Evolutionary conservation across 2,329 filamentous ascomycete species (phyloP).

Genomic region (Endothia cerciana): DNA sequence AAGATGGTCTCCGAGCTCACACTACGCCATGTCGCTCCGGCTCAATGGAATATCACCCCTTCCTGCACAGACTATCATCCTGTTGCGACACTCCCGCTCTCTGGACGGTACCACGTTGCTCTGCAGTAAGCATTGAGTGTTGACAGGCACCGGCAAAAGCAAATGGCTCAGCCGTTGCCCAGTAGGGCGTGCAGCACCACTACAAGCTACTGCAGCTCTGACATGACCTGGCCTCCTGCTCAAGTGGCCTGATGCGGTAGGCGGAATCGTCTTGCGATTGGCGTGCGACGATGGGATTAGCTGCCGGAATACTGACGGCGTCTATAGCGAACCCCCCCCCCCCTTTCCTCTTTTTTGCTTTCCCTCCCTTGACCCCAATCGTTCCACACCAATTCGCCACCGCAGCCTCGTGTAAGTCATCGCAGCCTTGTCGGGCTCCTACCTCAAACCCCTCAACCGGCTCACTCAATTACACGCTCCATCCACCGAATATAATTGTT

Average conservation of each 20-base stretch:
- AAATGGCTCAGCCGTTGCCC: not conserved
- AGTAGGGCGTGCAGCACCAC: not conserved
- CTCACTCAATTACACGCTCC: not conserved
- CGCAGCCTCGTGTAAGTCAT: slow-evolving; percentile 9
- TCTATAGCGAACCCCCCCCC: not conserved
- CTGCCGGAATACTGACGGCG: not conserved
- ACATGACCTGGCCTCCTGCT: not conserved
- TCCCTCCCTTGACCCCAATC: not conserved
- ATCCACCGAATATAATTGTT: too few relatives aligned
- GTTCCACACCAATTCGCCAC: not conserved
- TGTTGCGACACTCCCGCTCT: not conserved
- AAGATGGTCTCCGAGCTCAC: not conserved
- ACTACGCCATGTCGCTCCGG: not conserved
- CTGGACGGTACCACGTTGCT: slow-evolving; percentile 2
- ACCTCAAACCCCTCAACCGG: not conserved
- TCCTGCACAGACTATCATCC: not conserved
- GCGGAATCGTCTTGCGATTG: not conserved
- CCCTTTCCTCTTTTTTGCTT: not conserved
- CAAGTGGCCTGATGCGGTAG: slow-evolving; percentile 9
- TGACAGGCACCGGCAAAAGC: not conserved
- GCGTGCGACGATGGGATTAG: not conserved
- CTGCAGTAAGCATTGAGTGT: not conserved
- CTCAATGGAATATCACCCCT: not conserved
- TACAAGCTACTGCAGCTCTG: slow-evolving; percentile 15
- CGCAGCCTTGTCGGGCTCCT: not conserved